These are phyloP conservation scores for Aspergillus aculeatinus DNA, from an alignment of 2,329 filamentous ascomycete species.

Conservation along the genomic window DNA sequence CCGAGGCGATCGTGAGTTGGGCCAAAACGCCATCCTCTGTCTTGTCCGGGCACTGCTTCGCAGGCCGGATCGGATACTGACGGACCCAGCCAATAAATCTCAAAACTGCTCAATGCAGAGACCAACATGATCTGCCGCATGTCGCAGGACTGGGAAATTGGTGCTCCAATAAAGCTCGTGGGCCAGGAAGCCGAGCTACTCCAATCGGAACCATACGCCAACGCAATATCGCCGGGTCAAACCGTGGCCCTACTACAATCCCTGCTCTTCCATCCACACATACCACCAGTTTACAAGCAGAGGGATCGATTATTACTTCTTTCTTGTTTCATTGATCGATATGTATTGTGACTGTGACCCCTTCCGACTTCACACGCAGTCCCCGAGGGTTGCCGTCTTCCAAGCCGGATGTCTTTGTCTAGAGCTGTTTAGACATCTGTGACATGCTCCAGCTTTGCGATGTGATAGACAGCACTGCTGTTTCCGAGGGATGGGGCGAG, in stretches of 20 bases:
- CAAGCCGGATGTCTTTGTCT: slow-evolving; percentile 27
- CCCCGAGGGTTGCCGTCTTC: slow-evolving; percentile 30
- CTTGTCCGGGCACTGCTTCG: slow-evolving; percentile 14
- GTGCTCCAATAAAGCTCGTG: slow-evolving; percentile 25
- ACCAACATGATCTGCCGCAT: slow-evolving; percentile 13
- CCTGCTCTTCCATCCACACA: slow-evolving; percentile 27
- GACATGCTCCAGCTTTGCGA: slow-evolving; percentile 28
- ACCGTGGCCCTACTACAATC: slow-evolving; percentile 22
- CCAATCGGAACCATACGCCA: slow-evolving; percentile 22
- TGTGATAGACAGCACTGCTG: slow-evolving; percentile 31
- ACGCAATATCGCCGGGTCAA: slow-evolving; percentile 22
- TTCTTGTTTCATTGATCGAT: slow-evolving; percentile 28
- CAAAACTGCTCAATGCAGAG: slow-evolving; percentile 6
- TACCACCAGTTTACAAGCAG: slow-evolving; percentile 31
- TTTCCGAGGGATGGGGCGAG: slow-evolving; percentile 30
- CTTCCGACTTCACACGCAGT: slow-evolving; percentile 28
- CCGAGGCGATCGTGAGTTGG: slow-evolving; percentile 15
- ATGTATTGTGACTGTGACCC: slow-evolving; percentile 25
- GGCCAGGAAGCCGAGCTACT: slow-evolving; percentile 25
- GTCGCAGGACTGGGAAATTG: slow-evolving; percentile 30
- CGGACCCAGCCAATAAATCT: slow-evolving; percentile 11
- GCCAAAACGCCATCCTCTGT: slow-evolving; percentile 16
- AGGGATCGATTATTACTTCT: slow-evolving; percentile 28
- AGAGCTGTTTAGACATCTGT: slow-evolving; percentile 29
- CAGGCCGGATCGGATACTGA: slow-evolving; percentile 11